phyloP scores from a whole-genome alignment of 495 filamentous ascomycete genomes.

The Penicillium waksmanii region DNA sequence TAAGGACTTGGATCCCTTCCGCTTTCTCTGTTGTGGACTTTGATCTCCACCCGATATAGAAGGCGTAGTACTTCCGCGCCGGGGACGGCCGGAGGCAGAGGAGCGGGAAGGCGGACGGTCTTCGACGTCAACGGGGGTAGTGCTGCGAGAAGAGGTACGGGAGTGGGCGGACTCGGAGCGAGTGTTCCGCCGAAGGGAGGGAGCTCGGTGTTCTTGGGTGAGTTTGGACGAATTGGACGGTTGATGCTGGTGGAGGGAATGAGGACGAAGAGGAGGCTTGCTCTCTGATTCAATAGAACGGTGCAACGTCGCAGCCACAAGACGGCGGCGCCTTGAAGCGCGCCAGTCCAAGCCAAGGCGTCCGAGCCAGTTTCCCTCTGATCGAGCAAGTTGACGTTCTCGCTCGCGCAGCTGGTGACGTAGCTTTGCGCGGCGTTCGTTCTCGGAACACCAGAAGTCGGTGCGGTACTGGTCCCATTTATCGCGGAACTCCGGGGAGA shows the following conservation, averaged over 20 bases:
- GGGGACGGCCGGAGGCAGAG: slow-evolving; percentile 37
- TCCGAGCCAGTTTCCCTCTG: slow-evolving; percentile 80
- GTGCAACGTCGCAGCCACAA: slow-evolving; percentile 37
- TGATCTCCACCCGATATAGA: slow-evolving; percentile 34
- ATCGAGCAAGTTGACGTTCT: slow-evolving; percentile 65
- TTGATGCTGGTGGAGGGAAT: slow-evolving; percentile 38
- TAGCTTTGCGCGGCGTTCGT: slow-evolving; percentile 78
- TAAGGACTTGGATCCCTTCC: slow-evolving; percentile 40
- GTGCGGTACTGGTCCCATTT: slow-evolving; percentile 94
- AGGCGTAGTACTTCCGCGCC: slow-evolving; percentile 39
- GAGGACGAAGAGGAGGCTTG: slow-evolving; percentile 30
- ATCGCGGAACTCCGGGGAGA: slow-evolving; percentile 92
- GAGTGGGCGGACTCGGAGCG: slow-evolving; percentile 51
- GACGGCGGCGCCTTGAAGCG: slow-evolving; percentile 53
- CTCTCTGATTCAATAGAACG: slow-evolving; percentile 27
- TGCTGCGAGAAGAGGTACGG: slow-evolving; percentile 53
- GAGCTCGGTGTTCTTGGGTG: slow-evolving; percentile 39
- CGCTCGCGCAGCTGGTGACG: slow-evolving; percentile 67
- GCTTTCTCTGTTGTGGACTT: slow-evolving; percentile 37
- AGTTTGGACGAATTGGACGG: slow-evolving; percentile 39
- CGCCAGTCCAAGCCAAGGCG: slow-evolving; percentile 67
- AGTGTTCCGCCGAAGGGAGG: slow-evolving; percentile 37
- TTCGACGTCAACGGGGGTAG: slow-evolving; percentile 45
- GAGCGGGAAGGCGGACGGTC: slow-evolving; percentile 47
- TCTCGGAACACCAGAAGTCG: slow-evolving; percentile 97